Percentiles rank a stretch among this genome's conserved stretches.
Evolutionary conservation across 2,329 filamentous ascomycete genomes (phyloP).

Genomic region (Hypoxylon sp.): DNA sequence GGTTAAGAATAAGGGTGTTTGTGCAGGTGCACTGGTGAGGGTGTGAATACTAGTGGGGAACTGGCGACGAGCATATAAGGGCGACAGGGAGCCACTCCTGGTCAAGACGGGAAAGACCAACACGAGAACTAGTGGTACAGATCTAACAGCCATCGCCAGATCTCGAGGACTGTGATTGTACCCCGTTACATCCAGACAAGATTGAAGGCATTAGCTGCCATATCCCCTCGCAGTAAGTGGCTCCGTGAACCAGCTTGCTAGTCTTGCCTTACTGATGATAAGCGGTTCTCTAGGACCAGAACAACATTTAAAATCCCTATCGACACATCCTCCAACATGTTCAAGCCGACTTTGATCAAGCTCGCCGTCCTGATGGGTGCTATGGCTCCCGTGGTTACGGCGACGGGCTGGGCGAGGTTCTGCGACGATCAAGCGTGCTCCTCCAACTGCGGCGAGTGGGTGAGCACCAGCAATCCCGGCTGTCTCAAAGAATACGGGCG

Average conservation of each 20-base stretch:
- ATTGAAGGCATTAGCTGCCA: neutral
- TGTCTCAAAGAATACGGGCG: neutral
- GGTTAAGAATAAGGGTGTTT: neutral
- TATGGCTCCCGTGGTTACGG: neutral
- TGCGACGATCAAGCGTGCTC: neutral
- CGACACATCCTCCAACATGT: neutral
- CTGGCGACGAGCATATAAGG: neutral
- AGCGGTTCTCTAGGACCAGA: neutral
- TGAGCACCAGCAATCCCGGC: conserved; percentile 2
- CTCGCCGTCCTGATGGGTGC: neutral
- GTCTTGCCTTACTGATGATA: neutral
- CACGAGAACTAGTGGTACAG: neutral
- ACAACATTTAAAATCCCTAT: neutral
- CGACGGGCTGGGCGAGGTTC: neutral
- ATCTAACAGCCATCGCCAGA: neutral
- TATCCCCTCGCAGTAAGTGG: neutral
- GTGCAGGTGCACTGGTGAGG: neutral
- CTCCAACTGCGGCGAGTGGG: neutral
- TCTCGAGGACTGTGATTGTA: neutral
- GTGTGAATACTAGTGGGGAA: neutral
- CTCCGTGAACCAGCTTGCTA: neutral
- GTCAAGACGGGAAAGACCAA: neutral
- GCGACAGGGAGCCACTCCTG: neutral
- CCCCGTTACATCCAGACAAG: neutral
- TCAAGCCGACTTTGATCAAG: neutral